These are phyloP conservation scores for Fermentozyma sake DNA, from an alignment of 1,139 yeast species.

Conservation along the genomic window DNA sequence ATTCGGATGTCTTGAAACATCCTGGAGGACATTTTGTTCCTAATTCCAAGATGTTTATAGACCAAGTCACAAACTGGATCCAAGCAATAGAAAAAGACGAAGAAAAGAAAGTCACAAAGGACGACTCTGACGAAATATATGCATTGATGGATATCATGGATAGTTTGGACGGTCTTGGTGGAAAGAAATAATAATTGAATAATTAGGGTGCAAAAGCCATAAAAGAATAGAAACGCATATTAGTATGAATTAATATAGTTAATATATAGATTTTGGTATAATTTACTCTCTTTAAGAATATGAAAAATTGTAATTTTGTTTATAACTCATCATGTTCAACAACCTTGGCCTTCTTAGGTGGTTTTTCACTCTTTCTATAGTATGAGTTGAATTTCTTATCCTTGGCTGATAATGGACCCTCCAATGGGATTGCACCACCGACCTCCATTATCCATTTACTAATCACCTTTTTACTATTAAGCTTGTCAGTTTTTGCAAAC, in stretches of 20 bases:
- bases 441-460: conserved; percentile 31
- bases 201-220: too few species aligned
- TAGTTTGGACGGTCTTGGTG: conserved; percentile 19
- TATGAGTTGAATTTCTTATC: conserved; percentile 27
- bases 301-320: conserved; percentile 2
- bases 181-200: too few species aligned
- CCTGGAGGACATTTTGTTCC: conserved; percentile 91
- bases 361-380: conserved; percentile 28
- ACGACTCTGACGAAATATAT: conserved; percentile 25
- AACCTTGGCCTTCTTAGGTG: conserved; percentile 12
- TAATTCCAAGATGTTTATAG: conserved; percentile 56
- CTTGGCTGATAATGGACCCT: conserved; percentile 37
- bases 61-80: conserved; percentile 58
- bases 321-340: conserved; percentile 36
- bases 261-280: conserved; percentile 1
- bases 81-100: conserved; percentile 14
- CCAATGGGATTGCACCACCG: conserved; percentile 27
- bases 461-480: conserved; percentile 29
- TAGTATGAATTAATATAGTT: conserved; percentile 1
- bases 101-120: conserved; percentile 10
- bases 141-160: conserved; percentile 37
- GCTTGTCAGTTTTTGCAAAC: conserved; percentile 20
- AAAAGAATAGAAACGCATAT: too few species aligned
- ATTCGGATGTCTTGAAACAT: conserved; percentile 53
- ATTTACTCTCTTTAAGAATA: neutral